These are phyloP conservation scores for Boechera retrofracta DNA, from an alignment of 345 rosid species.

Conservation along the genomic window DNA sequence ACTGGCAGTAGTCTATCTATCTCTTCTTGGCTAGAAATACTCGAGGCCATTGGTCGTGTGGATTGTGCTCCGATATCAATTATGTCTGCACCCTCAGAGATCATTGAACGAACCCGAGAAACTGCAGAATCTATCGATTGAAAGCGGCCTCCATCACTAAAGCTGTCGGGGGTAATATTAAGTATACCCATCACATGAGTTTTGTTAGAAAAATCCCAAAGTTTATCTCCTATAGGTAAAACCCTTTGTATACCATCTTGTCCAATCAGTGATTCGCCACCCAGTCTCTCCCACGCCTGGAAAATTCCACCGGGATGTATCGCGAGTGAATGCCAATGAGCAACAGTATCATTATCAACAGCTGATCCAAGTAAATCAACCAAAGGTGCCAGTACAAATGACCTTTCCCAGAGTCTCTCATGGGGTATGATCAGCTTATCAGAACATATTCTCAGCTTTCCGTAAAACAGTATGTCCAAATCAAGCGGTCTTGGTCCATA, in stretches of 20 bases:
- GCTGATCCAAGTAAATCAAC: conserved; percentile 76
- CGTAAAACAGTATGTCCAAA: conserved; percentile 87
- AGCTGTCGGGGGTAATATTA: conserved; percentile 95
- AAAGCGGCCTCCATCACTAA: conserved; percentile 88
- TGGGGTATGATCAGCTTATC: conserved; percentile 74
- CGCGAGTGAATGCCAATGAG: conserved; percentile 80
- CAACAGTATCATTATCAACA: conserved; percentile 69
- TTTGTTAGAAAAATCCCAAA: conserved; percentile 83
- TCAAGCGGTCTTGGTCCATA: conserved; percentile 93
- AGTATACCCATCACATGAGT: conserved; percentile 88
- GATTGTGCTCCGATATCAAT: conserved; percentile 93
- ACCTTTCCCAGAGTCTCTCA: conserved; percentile 90
- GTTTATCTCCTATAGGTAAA: conserved; percentile 67
- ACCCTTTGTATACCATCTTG: conserved; percentile 80
- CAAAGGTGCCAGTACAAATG: conserved; percentile 92
- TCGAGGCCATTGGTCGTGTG: conserved; percentile 79
- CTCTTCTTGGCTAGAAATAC: conserved; percentile 74
- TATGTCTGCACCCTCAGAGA: conserved; percentile 81
- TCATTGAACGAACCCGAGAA: conserved; percentile 72
- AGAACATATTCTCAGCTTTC: conserved; percentile 65
- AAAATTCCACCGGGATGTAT: conserved; percentile 57
- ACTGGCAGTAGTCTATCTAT: conserved; percentile 74
- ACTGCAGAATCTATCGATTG: conserved; percentile 68
- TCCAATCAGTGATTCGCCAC: conserved; percentile 78
- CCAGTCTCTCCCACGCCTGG: conserved; percentile 77